Base-by-base conservation (phyloP, 306 rosid species). In the Casuarina equisetifolia region DNA sequence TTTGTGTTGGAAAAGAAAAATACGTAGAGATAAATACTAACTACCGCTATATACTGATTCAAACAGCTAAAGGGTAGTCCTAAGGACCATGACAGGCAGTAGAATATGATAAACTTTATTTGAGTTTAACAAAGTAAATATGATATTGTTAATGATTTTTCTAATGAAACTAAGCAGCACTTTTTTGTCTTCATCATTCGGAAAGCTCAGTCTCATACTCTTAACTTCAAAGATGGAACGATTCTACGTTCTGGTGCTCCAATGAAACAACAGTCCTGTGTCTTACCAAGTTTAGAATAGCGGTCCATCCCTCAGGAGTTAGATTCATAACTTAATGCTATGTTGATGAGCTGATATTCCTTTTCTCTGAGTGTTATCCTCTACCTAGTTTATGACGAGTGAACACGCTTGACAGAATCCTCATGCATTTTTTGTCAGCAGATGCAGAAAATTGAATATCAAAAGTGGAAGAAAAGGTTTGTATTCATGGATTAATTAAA, bases 321-420 rank as follows among this genome's bases (percentile, higher is more conserved):
- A 66, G 32, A 66, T 66, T 66, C 44, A 0, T 66, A 66, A 66
- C 71, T 39, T 66, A 64, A 64, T 39, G 32, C 15, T 39, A 66
- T 40, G 71, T 16, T 66, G 49, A 66, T 19, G 44, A 8, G 0
- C 13, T 66, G 71, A 66, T 16, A 66, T 66, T 66, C 45, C 40
- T 39, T 66, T 49, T 12, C 40, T 16, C 71, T 17, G 15, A 66
- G 71, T 55, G 19, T 12, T 7, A 48, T 0, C 4, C 15, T 9
- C 12, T 9, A 9, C 11, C 12, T 9, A 48, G 51, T 48, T 13
- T 9, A 8, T 3, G 51, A 8, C 3, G 9, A 48, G 51, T 9
- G 51, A 48, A 13, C 51, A 48, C 11, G 2, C 51, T 48, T 48
- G 13, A 48, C 51, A 48, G 11, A 48, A 48, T 48, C 51, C 71